Evolutionary conservation across 768 basidiomycete genomes (phyloP).

Genomic region (Agrocybe pediades): DNA sequence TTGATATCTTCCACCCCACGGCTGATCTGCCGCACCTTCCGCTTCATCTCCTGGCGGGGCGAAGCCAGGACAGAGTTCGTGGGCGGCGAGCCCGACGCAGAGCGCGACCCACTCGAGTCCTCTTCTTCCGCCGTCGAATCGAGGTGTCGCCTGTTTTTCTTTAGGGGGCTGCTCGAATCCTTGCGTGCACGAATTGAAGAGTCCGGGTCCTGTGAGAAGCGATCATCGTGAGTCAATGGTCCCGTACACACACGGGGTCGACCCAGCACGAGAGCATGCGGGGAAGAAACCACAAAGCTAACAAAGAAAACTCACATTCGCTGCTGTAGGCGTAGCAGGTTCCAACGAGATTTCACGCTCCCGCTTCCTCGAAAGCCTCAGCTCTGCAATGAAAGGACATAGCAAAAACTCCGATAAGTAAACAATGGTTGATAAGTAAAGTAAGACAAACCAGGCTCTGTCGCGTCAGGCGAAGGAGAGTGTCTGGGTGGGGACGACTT

Average conservation of each 20-base stretch:
- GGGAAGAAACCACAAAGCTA: background rate
- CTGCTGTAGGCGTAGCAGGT: slow-evolving; percentile 52
- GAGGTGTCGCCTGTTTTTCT: slow-evolving; percentile 72
- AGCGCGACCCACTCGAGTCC: slow-evolving; percentile 42
- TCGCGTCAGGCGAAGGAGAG: slow-evolving; percentile 49
- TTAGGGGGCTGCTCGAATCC: slow-evolving; percentile 64
- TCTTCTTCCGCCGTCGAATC: slow-evolving; percentile 69
- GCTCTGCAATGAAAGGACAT: slow-evolving; percentile 31
- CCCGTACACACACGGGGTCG: too few relatives aligned
- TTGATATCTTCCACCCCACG: slow-evolving; percentile 78
- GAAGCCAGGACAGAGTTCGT: slow-evolving; percentile 45
- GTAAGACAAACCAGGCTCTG: slow-evolving; percentile 41
- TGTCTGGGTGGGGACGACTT: slow-evolving; percentile 31
- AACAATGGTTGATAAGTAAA: slow-evolving; percentile 18
- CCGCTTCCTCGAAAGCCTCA: slow-evolving; percentile 65
- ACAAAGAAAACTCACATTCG: slow-evolving; percentile 31
- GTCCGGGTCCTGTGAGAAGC: slow-evolving; percentile 41
- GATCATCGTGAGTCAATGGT: slow-evolving; percentile 9
- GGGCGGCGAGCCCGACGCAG: slow-evolving; percentile 46
- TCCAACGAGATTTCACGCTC: slow-evolving; percentile 80
- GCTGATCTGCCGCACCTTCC: slow-evolving; percentile 72
- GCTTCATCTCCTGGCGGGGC: slow-evolving; percentile 78
- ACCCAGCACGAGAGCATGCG: background rate
- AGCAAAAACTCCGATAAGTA: slow-evolving; percentile 14
- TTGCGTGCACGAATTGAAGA: slow-evolving; percentile 41